Percentiles rank a stretch among this genome's conserved stretches.
Conservation (phyloP, 2,329 filamentous ascomycete species). For the Coniochaeta pulveracea region DNA sequence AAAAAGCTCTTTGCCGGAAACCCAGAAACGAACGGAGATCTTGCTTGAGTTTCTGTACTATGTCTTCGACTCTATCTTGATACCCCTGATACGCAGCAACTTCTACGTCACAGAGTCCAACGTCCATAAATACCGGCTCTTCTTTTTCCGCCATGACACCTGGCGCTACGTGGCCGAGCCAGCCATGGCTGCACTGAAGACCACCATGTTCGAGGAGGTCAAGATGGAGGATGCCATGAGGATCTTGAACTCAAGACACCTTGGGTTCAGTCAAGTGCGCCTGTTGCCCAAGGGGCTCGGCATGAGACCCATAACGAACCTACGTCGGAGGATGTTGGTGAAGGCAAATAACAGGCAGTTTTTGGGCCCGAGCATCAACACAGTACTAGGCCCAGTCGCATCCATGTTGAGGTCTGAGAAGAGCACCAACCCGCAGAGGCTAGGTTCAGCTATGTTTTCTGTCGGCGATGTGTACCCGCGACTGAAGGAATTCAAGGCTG, state of each 20-base stretch:
- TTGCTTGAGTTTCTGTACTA: conserved; percentile 85
- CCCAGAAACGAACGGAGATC: conserved; percentile 64
- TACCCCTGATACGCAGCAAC: conserved; percentile 75
- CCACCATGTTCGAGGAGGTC: conserved; percentile 70
- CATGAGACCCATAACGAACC: conserved; percentile 78
- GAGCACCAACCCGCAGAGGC: conserved; percentile 37
- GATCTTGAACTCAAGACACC: conserved; percentile 46
- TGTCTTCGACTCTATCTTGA: conserved; percentile 79
- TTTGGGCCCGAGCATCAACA: conserved; percentile 57
- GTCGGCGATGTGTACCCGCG: conserved; percentile 68
- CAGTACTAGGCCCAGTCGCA: conserved; percentile 53
- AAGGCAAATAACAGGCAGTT: conserved; percentile 38
- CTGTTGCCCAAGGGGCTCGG: conserved; percentile 70
- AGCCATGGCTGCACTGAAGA: conserved; percentile 54
- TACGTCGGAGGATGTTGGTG: conserved; percentile 50
- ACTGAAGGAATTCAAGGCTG: conserved; percentile 56
- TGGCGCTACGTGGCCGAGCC: conserved; percentile 73
- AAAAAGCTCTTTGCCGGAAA: conserved; percentile 61
- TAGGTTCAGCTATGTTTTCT: conserved; percentile 77
- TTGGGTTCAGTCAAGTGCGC: conserved; percentile 71
- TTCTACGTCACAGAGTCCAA: conserved; percentile 95
- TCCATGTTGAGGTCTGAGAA: conserved; percentile 71
- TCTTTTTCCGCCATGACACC: conserved; percentile 90
- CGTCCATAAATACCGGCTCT: conserved; percentile 65
- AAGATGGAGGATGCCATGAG: conserved; percentile 40